Evolutionary conservation across 2,329 filamentous ascomycete genomes (phyloP), one percentile per base, ranked within the genome.

Genomic region (Fusarium sp.): DNA sequence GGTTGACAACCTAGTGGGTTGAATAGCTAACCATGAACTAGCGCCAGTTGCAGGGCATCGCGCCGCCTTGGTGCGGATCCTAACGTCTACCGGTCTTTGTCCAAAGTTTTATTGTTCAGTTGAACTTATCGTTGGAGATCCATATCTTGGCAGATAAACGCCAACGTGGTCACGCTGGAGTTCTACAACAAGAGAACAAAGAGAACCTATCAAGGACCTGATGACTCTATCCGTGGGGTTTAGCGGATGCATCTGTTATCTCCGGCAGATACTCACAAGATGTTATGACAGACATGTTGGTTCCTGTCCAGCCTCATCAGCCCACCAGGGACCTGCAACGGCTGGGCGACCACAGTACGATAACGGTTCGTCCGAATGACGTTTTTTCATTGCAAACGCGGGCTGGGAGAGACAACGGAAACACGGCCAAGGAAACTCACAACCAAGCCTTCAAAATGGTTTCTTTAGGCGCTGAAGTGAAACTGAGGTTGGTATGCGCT

Each of bases 401-500:
- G 64, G 70, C 64, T 69, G 58, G 59, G 71, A 62, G 47, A 64
- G 50, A 72, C 45, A 68, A 47, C 14, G 24, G 24, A 50, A 58
- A 40, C 64, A 58, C 31, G 16, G 20, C 60, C 37, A 58, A 38
- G 31, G 31, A 27, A 63, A 14, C 11, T 27, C 14, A 50, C 47
- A 58, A 54, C 50, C 57, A 59, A 62, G 47, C 18, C 35, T 47
- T 57, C 47, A 29, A 60, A 47, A n/a, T 34, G 9, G 14, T 59
- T 62, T 58, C 67, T 57, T 60, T 63, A 64, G 59, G 62, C 67
- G 47, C 29, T 73, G 52, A 67, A 54, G 62, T 68, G 62, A 69
- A 62, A 75, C 71, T 61, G 20, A 10, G 45, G 42, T 61, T 64
- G 74, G 72, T 58, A 76, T 74, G 67, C 69, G 34, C 47, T 52